Base-by-base conservation (phyloP, 2,329 filamentous ascomycete species). In the Venturia oleaginea region DNA sequence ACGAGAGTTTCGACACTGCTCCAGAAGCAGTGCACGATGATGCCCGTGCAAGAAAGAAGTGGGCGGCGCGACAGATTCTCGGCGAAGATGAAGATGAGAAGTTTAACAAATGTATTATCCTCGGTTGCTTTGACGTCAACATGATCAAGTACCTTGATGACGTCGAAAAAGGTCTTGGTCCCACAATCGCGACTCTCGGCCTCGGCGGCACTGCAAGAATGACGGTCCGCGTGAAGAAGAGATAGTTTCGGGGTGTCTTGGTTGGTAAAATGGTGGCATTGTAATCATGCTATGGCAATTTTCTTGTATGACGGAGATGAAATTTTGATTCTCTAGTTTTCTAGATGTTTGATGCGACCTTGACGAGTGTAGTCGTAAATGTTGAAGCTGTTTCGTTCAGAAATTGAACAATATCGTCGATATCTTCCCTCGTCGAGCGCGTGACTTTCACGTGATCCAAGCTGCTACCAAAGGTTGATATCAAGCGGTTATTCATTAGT, bases 91-190 rank as follows among this genome's bases (percentile, higher is more conserved):
- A 46, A 7, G 10, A 48, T 19, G 65, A 74, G 32, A 75, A 80
- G 5, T 88, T 87, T 74, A 89, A 89, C 66, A 86, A 89, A 69
- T 73, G 85, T 6, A 79, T 89, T 0, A 79, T 82, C 2, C 76
- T 89, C 0, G 85, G 83, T 0, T 90, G 89, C 70, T 83, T 87
- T 68, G 79, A 87, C 68, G 19, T 24, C 19, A 48, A 48, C n/a
- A 48, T 10, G 22, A 48, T 48, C 19, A 48, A 48, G 77, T 86
- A 82, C 68, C 86, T 89, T 65, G 86, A 89, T 65, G 87, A 89
- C 67, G 86, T 86, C 3, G 86, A 89, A 69, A 75, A 74, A 11
- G 83, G 84, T 3, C 76, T 89, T 0, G 86, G 86, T 0, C 83
- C 84, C 0, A 85, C 82, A 0, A 84, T 89, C 6, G 84, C 84